A percentile compares a stretch with the other conserved stretches of the same genome.
Conservation (phyloP, 495 filamentous ascomycete species). For the Elasticomyces elasticus region DNA sequence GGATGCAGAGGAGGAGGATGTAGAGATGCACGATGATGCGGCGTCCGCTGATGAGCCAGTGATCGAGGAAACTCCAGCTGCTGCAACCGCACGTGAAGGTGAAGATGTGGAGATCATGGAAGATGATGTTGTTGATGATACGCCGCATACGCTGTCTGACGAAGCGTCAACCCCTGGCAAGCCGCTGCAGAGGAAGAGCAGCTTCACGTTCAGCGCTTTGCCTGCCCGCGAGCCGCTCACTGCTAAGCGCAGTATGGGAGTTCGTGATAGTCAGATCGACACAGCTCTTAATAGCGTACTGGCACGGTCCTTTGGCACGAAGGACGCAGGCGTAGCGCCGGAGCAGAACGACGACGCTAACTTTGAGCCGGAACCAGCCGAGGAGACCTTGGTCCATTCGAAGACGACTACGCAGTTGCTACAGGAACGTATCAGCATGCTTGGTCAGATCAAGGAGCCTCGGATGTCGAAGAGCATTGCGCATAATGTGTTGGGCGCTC, state of each 20-base stretch:
- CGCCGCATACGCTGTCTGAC: slow-evolving; percentile 51
- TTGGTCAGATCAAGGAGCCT: slow-evolving; percentile 68
- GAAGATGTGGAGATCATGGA: slow-evolving; percentile 27
- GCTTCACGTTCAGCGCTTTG: slow-evolving; percentile 81
- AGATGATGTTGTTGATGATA: slow-evolving; percentile 41
- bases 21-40: slow-evolving; percentile 26
- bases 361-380: slow-evolving; percentile 44
- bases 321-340: slow-evolving; percentile 39
- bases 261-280: slow-evolving; percentile 70
- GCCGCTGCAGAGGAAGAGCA: slow-evolving; percentile 75
- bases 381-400: slow-evolving; percentile 53
- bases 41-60: background rate
- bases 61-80: background rate
- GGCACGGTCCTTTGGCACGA: slow-evolving; percentile 36
- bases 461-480: slow-evolving; percentile 63
- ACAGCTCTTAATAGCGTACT: slow-evolving; percentile 33
- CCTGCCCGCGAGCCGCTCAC: slow-evolving; percentile 82
- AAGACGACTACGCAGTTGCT: slow-evolving; percentile 86
- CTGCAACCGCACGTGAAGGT: background rate
- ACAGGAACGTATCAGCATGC: slow-evolving; percentile 86
- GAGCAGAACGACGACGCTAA: slow-evolving; percentile 41
- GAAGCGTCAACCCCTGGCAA: slow-evolving; percentile 52
- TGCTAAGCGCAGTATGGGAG: slow-evolving; percentile 66
- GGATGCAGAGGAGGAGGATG: slow-evolving; percentile 10
- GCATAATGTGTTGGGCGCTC: slow-evolving; percentile 35